Percentiles rank a stretch among this genome's conserved stretches.
These are phyloP conservation scores for Imleria badia DNA, from an alignment of 768 basidiomycete genomes.

Conservation along the genomic window DNA sequence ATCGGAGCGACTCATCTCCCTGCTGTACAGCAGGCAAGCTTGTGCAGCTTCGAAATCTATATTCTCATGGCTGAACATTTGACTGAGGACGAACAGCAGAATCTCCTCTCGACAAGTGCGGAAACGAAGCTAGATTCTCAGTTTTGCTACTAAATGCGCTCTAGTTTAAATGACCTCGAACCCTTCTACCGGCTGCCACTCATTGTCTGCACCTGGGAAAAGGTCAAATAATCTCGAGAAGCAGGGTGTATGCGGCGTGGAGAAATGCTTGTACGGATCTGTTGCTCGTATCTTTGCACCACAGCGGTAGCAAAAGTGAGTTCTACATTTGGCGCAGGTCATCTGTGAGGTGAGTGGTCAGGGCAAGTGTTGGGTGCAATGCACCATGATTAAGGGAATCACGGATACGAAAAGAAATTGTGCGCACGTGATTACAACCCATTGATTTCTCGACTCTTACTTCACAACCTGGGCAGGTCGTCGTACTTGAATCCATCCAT, in stretches of 20 bases:
- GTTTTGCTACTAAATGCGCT: too few relatives aligned
- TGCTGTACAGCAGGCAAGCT: background rate
- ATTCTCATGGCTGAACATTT: background rate
- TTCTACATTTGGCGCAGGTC: slow-evolving; percentile 71
- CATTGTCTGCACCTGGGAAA: slow-evolving; percentile 35
- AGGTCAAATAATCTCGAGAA: slow-evolving; percentile 69
- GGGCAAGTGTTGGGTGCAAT: background rate
- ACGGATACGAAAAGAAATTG: background rate
- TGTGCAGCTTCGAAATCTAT: background rate
- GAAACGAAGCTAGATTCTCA: background rate
- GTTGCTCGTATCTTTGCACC: slow-evolving; percentile 47
- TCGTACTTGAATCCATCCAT: slow-evolving; percentile 72
- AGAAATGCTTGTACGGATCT: slow-evolving; percentile 72
- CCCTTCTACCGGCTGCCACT: slow-evolving; percentile 49
- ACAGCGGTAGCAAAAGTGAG: slow-evolving; percentile 85
- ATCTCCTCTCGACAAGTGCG: background rate
- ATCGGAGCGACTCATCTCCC: too few relatives aligned
- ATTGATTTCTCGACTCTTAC: slow-evolving; percentile 71
- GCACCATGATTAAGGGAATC: background rate
- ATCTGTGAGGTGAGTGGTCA: slow-evolving; percentile 45
- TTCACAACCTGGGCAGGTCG: slow-evolving; percentile 69
- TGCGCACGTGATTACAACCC: slow-evolving; percentile 87
- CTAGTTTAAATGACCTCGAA: slow-evolving; percentile 27
- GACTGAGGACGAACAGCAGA: too few relatives aligned
- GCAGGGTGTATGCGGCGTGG: slow-evolving; percentile 49